These are phyloP conservation scores for Dothidotthia symphoricarpi DNA, from an alignment of 2,329 filamentous ascomycete species.

Conservation along the genomic window DNA sequence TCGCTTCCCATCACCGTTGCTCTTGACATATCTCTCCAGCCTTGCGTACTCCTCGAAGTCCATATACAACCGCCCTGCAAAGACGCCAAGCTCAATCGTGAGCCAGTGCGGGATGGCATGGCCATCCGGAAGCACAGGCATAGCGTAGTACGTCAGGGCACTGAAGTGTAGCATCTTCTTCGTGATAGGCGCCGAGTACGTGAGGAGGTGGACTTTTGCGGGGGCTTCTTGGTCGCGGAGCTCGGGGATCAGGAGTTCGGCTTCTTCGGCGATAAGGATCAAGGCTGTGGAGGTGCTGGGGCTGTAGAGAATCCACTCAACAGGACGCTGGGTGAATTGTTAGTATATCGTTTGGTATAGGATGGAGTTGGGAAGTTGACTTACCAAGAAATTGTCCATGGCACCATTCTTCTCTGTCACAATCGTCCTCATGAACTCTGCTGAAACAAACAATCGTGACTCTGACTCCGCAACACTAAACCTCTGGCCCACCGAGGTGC, in stretches of 20 bases:
- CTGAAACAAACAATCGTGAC: slow-evolving; percentile 48
- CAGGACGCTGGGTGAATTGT: slow-evolving; percentile 53
- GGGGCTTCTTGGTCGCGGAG: slow-evolving; percentile 27
- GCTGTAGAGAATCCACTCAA: slow-evolving; percentile 64
- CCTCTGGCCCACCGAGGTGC: slow-evolving; percentile 42
- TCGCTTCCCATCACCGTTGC: slow-evolving; percentile 2
- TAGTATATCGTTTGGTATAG: no score
- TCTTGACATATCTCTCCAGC: slow-evolving; percentile 21
- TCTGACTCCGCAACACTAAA: slow-evolving; percentile 41
- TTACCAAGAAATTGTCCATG: slow-evolving; percentile 46
- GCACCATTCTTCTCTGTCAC: slow-evolving; percentile 46
- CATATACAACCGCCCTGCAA: slow-evolving; percentile 62
- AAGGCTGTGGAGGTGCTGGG: slow-evolving; percentile 49
- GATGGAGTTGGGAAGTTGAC: slow-evolving; percentile 61
- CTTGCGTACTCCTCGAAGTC: slow-evolving; percentile 47
- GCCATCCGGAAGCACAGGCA: slow-evolving; percentile 48
- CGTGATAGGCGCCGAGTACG: slow-evolving; percentile 61
- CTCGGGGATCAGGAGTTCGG: slow-evolving; percentile 53
- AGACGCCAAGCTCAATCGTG: slow-evolving; percentile 58
- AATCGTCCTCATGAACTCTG: slow-evolving; percentile 53
- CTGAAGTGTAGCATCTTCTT: slow-evolving; percentile 61
- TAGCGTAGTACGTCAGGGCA: slow-evolving; percentile 51
- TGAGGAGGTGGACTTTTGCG: slow-evolving; percentile 48
- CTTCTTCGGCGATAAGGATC: slow-evolving; percentile 63
- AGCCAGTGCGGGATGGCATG: slow-evolving; percentile 56